Evolutionary conservation across 2,329 filamentous ascomycete species (phyloP).

Genomic region (Nemania serpens): DNA sequence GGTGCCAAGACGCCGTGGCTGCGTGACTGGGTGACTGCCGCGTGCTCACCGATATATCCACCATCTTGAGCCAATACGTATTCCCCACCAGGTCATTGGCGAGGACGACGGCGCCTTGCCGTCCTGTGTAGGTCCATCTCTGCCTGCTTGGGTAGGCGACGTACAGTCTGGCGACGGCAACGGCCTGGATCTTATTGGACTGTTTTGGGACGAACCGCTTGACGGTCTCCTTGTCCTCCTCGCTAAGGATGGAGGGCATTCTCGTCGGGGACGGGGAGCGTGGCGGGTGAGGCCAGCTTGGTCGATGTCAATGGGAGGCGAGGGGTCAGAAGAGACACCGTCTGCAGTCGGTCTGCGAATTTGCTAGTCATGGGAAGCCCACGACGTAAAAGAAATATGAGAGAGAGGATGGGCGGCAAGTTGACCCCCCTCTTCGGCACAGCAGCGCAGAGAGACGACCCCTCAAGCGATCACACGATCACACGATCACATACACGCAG

Average conservation of each 20-base stretch:
- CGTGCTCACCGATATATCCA: conserved; percentile 84
- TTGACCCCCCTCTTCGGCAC: not conserved
- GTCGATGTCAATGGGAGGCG: conserved; percentile 9
- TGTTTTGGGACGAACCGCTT: conserved; percentile 92
- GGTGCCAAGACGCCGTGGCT: conserved; percentile 6
- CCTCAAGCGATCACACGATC: conserved; percentile 10
- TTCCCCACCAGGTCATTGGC: conserved; percentile 93
- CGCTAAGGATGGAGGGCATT: conserved; percentile 75
- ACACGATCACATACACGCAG: not conserved
- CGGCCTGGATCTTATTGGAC: conserved; percentile 95
- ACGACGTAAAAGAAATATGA: not conserved
- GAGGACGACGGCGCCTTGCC: conserved; percentile 90
- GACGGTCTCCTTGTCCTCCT: conserved; percentile 95
- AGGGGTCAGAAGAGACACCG: conserved; percentile 29
- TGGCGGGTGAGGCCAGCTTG: conserved; percentile 1
- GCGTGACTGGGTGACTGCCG: too few relatives aligned
- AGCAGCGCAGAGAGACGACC: not conserved
- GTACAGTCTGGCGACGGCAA: conserved; percentile 91
- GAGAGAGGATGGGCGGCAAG: not conserved
- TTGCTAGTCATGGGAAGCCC: conserved; percentile 12
- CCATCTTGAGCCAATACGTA: conserved; percentile 96
- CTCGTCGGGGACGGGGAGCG: conserved; percentile 32
- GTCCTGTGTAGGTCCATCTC: conserved; percentile 91
- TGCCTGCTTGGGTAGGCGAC: conserved; percentile 84
- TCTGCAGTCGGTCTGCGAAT: conserved; percentile 4